Percentiles rank a stretch among this genome's conserved stretches.
These are phyloP conservation scores for Elsinoe arachidis DNA, from an alignment of 2,329 filamentous ascomycete genomes.

Conservation along the genomic window DNA sequence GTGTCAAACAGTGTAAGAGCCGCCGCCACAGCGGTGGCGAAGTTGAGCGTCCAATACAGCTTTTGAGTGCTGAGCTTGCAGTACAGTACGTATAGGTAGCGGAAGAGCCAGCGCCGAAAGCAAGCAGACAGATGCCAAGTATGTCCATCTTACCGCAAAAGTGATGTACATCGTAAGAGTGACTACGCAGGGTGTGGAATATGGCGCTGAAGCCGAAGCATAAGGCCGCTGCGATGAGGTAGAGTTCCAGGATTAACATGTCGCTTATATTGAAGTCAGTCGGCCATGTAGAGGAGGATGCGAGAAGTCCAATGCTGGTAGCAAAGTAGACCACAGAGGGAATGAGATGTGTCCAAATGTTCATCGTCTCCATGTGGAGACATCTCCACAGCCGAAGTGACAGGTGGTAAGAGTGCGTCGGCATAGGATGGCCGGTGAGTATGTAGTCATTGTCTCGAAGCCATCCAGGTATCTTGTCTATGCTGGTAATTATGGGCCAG, in stretches of 20 bases:
- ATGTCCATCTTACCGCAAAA: conserved; percentile 26
- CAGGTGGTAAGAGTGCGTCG: conserved; percentile 21
- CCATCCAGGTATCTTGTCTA: conserved; percentile 22
- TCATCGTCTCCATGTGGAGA: conserved; percentile 14
- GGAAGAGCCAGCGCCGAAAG: conserved; percentile 18
- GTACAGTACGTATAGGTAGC: conserved; percentile 25
- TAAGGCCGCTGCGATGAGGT: conserved; percentile 1
- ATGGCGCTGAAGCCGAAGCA: conserved; percentile 20
- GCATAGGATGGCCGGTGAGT: conserved; percentile 22
- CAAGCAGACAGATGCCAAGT: conserved; percentile 22
- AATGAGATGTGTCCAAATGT: conserved; percentile 15
- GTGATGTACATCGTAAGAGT: conserved; percentile 25
- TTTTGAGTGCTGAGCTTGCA: conserved; percentile 18
- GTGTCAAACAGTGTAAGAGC: conserved; percentile 23
- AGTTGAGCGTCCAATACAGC: conserved; percentile 22
- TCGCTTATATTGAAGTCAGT: too few species aligned
- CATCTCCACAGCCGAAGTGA: conserved; percentile 16
- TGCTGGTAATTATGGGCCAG: conserved; percentile 21
- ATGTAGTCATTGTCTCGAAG: conserved; percentile 23
- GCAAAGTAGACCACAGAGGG: background rate
- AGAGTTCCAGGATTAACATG: too few species aligned
- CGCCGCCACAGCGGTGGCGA: conserved; percentile 15
- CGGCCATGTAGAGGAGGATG: background rate
- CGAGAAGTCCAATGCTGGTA: background rate
- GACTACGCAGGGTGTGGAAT: conserved; percentile 26